Evolutionary conservation across 257 asterid species (phyloP).

Genomic region (Solanum megistacrolobum): DNA sequence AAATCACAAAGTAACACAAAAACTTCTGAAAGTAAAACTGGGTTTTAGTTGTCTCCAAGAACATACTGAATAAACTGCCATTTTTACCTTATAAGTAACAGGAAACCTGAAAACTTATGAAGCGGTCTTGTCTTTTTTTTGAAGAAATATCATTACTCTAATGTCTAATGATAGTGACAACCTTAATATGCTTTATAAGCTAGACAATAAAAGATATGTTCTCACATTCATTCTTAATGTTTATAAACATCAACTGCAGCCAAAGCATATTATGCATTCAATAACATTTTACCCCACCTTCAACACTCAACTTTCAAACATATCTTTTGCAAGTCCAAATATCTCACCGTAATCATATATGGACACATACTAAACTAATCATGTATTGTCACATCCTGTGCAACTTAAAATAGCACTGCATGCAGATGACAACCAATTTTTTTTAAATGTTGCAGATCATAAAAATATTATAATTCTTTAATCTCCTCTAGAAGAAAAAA

Average conservation of each 20-base stretch:
- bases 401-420: not conserved
- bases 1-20: not conserved
- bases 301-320: not conserved
- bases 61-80: not conserved
- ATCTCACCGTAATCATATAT: not conserved
- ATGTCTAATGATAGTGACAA: not conserved
- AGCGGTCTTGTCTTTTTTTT: not conserved
- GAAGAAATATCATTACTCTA: not conserved
- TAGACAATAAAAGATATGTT: not conserved
- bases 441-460: not conserved
- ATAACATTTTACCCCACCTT: not conserved
- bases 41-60: not conserved
- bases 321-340: not conserved
- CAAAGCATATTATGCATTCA: not conserved
- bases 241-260: not conserved
- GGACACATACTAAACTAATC: not conserved
- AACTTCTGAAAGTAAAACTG: not conserved
- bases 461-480: not conserved
- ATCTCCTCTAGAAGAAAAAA: not conserved
- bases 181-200: not conserved
- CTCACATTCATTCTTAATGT: not conserved
- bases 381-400: not conserved
- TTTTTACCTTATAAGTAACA: not conserved
- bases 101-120: not conserved
- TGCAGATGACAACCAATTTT: not conserved